Conservation (phyloP, 768 basidiomycete species). For the Mycena crocata region DNA sequence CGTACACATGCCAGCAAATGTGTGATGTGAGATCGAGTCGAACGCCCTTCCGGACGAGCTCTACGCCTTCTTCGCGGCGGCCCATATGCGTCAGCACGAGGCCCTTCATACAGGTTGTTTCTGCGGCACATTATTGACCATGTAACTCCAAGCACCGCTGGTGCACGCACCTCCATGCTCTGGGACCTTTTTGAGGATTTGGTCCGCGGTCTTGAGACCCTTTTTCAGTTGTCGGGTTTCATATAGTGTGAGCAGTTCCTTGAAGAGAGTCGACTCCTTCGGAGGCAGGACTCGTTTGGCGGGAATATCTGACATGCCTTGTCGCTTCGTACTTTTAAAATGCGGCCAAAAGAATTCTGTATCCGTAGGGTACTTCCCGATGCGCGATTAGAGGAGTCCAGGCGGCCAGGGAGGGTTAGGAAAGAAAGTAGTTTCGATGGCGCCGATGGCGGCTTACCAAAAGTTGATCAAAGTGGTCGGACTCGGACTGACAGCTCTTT, state of each 20-base stretch:
- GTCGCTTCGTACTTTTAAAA: too few relatives aligned
- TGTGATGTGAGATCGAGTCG: slow-evolving; percentile 87
- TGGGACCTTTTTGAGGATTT: slow-evolving; percentile 94
- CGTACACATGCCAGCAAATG: slow-evolving; percentile 98
- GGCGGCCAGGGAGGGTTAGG: too few relatives aligned
- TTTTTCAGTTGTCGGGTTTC: slow-evolving; percentile 91
- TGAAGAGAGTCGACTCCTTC: slow-evolving; percentile 89
- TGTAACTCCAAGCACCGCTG: too few relatives aligned
- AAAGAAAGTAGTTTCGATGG: too few relatives aligned
- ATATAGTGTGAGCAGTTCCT: slow-evolving; percentile 87
- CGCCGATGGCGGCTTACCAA: too few relatives aligned
- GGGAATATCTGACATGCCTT: slow-evolving; percentile 41
- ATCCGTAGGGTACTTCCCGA: too few relatives aligned
- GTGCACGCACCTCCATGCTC: slow-evolving; percentile 87
- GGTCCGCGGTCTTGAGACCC: slow-evolving; percentile 90
- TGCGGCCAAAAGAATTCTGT: too few relatives aligned
- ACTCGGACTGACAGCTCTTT: too few relatives aligned
- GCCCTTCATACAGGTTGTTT: slow-evolving; percentile 97
- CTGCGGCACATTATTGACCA: slow-evolving; percentile 55
- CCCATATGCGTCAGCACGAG: slow-evolving; percentile 86
- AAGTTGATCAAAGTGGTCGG: too few relatives aligned
- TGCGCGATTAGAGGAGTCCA: too few relatives aligned
- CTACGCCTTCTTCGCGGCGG: slow-evolving; percentile 82
- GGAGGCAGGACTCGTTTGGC: slow-evolving; percentile 74
- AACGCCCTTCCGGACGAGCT: slow-evolving; percentile 87